Conservation (phyloP, 1,284 basidiomycete genomes). For the Quambalaria eucalypti region DNA sequence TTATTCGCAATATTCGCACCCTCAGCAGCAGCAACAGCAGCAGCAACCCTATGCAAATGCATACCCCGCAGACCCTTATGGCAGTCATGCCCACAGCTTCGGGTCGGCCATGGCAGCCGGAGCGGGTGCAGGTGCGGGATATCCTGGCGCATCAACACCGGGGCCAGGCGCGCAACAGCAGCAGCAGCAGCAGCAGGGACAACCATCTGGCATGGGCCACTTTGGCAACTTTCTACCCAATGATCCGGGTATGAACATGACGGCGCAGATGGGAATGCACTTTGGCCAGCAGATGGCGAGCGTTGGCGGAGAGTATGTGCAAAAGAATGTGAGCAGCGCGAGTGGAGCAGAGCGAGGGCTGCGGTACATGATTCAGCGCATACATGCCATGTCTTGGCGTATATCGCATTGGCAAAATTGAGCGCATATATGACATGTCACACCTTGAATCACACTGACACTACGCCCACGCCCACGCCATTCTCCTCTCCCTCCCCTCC, state of each 20-base stretch:
- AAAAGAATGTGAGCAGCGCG: slow-evolving; percentile 66
- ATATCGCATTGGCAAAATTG: too few relatives aligned
- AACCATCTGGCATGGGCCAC: not conserved
- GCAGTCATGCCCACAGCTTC: not conserved
- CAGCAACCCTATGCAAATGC: not conserved
- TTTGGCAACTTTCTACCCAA: slow-evolving; percentile 3
- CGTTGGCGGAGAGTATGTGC: slow-evolving; percentile 89
- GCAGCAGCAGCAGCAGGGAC: slow-evolving; percentile 2
- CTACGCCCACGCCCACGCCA: not conserved
- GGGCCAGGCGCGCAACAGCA: too few relatives aligned
- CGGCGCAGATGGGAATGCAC: slow-evolving; percentile 92
- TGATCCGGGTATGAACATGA: slow-evolving; percentile 54
- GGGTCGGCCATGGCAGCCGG: not conserved
- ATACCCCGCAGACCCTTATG: too few relatives aligned
- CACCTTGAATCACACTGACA: not conserved
- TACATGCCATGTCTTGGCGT: not conserved
- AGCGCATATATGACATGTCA: too few relatives aligned
- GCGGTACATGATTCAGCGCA: not conserved
- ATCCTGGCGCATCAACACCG: too few relatives aligned
- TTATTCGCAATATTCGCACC: not conserved
- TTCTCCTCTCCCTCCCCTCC: too few relatives aligned
- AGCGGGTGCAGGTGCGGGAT: too few relatives aligned
- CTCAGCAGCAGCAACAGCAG: not conserved
- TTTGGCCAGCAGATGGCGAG: slow-evolving; percentile 82
- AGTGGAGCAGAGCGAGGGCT: not conserved